Conservation (phyloP, 2,329 filamentous ascomycete species). For the Elsinoe batatas region DNA sequence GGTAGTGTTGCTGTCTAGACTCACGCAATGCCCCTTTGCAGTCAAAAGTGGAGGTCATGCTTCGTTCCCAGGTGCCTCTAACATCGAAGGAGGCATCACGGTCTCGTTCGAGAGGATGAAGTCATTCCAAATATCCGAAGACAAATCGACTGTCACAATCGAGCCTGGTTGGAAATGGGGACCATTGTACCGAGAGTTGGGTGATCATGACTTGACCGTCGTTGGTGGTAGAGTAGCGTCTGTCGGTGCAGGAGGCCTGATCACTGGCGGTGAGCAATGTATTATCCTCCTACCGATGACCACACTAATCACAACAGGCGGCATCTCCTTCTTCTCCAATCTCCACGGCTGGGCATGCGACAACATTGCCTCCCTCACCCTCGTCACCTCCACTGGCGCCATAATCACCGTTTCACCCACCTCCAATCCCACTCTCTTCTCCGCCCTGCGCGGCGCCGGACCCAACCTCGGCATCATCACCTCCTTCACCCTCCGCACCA, state of each 20-base stretch:
- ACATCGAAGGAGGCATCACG: constrained; percentile 21
- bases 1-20: neutral
- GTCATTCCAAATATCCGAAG: neutral
- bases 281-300: neutral
- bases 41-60: constrained; percentile 24
- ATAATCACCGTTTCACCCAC: constrained; percentile 39
- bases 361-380: neutral
- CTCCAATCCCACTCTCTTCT: constrained; percentile 50
- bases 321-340: constrained; percentile 11
- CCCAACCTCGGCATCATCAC: constrained; percentile 29
- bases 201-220: neutral
- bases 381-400: constrained; percentile 42
- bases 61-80: constrained; percentile 19
- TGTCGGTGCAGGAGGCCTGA: constrained; percentile 1
- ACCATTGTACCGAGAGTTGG: neutral
- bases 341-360: constrained; percentile 10
- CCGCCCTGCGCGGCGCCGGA: constrained; percentile 52
- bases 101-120: constrained; percentile 16
- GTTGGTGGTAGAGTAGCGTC: neutral
- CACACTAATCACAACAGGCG: constrained; percentile 1
- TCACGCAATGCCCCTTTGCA: constrained; percentile 18
- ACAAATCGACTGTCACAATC: constrained; percentile 15
- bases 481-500: constrained; percentile 20
- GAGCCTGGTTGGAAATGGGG: constrained; percentile 10
- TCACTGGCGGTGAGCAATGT: neutral